Evolutionary conservation across 371 early-diverging fungal genomes (phyloP), one percentile per base, ranked within the genome.

Genomic region (Lichtheimia ramosa): DNA sequence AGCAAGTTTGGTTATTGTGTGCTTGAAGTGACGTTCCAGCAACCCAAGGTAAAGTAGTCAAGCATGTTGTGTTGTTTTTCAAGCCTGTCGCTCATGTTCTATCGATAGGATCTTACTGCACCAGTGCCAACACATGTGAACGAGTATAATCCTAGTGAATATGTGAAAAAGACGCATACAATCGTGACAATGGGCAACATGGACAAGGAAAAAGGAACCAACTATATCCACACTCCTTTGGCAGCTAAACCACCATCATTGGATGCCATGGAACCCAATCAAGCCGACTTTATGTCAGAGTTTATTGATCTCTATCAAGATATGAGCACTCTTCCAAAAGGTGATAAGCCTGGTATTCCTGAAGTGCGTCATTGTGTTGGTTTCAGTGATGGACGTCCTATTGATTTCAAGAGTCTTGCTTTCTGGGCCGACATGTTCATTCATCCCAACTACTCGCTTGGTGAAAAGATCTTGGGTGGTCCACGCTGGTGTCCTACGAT

Each of bases 131-230:
- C 8, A 0, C 21, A 34, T 1, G 10, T 73, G 13, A 42, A 48
- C 0, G 54, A 61, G 1, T 75, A 73, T 13, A 34, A 69, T 34
- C 63, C 75, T 0, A 39, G 39, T 3, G 58, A 63, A 10, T 78
- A 69, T 60, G 56, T 51, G 3, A 62, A 58, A 12, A 72, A 71
- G 28, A 59, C 75, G 12, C 58, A 66, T 5, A 48, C 56, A 2
- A 54, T 78, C 0, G 52, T 70, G 10, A 78, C 75, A 0, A 73
- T 78, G 66, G 73, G 74, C 5, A 69, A 78, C 43, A 70, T 74
- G 59, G 62, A 67, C 20, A 52, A 41, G 1, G 79, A 78, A 55
- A 14, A 73, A 41, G 79, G 79, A 3, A 16, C 66, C 5, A 75
- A 71, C 2, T 25, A 51, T 20, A 58, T 56, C 13, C 46, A 66